Evolutionary conservation across 257 asterid genomes (phyloP), one percentile per base, ranked within the genome.

Genomic region (Leonotis leonurus): DNA sequence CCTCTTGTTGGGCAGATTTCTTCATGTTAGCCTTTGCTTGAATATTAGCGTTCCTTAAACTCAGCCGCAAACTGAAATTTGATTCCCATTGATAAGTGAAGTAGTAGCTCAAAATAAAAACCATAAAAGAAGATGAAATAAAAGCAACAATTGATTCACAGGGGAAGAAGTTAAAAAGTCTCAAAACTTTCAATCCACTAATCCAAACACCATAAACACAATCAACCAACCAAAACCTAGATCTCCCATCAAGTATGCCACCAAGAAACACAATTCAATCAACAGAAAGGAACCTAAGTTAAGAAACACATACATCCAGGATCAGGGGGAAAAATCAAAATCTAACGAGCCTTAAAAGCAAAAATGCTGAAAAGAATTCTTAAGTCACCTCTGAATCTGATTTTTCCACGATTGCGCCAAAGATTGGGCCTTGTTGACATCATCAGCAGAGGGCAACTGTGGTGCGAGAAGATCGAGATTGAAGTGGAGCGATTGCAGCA

Each of bases 391-490:
- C 65, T 78, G 69, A n/a, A 89, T 82, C 67, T 81, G 78, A 11
- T 70, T 55, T 61, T 88, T 77, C 99, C 96, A 86, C 12, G 79
- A 80, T 24, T 83, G 77, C 0, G 86, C 89, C 85, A 86, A 78
- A 62, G 75, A 77, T 62, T 85, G 83, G 4, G 91, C 83, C 61
- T 81, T 77, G 57, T 83, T 84, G 56, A 75, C 82, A 66, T 89
- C 87, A 40, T 92, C 96, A 26, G 69, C 76, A 10, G 74, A 64
- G 32, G 88, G 83, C 35, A 89, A 84, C 51, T 92, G 96, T 3
- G 95, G 97, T 44, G 95, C 95, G 60, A 92, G 85, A 40, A 89
- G 93, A 78, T 92, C 99, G 33, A 92, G 93, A 73, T 85, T 73
- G 78, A 86, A 89, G 16, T 89, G 95, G 54, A 83, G 88, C 0